Base-by-base conservation (phyloP, 2,329 filamentous ascomycete species). In the Drechslera avenae region DNA sequence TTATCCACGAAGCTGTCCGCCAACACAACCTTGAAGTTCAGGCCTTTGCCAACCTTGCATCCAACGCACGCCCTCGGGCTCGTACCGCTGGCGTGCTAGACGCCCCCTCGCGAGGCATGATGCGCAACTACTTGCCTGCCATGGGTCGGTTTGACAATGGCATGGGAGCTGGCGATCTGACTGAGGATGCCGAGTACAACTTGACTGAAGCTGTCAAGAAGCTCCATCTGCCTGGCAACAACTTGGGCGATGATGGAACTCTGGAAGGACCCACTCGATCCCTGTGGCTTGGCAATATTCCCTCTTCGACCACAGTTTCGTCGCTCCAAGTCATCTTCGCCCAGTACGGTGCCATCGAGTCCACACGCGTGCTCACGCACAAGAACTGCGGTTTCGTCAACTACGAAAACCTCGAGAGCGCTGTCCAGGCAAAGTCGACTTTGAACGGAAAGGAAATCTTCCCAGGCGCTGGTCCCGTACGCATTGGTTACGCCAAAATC, bases 321-420 rank as follows among this genome's bases (percentile, higher is more conserved):
- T 97, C 94, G 0, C 78, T 99, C 54, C 91, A 91, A 50, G 91
- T 95, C 59, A 96, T 97, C 77, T 99, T 99, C 78, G 90, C 90
- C 73, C 83, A 87, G n/a, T 96, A 94, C 62, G 94, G 94, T 8
- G 83, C 88, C 3, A 96, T 99, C 57, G 83, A 94, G 60, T 97
- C 93, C 3, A 93, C 91, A 21, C 85, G 94, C 58, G 94, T 99
- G 4, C 81, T 99, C 55, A 97, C 94, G 0, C 91, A 99, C 79
- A 99, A 99, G 81, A 97, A 96, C 75, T 99, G 94, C 71, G 94
- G 93, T 3, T 99, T 99, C 64, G 93, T 99, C 70, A 99, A 99
- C 75, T 99, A 96, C 67, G 91, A 97, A 75, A 87, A 85, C 52
- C 78, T 94, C 23, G 92, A 97, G 59, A 96, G 91, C 70, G 94